Evolutionary conservation across 768 basidiomycete species (phyloP).

Genomic region (Chalciporus sphaerocephalus): DNA sequence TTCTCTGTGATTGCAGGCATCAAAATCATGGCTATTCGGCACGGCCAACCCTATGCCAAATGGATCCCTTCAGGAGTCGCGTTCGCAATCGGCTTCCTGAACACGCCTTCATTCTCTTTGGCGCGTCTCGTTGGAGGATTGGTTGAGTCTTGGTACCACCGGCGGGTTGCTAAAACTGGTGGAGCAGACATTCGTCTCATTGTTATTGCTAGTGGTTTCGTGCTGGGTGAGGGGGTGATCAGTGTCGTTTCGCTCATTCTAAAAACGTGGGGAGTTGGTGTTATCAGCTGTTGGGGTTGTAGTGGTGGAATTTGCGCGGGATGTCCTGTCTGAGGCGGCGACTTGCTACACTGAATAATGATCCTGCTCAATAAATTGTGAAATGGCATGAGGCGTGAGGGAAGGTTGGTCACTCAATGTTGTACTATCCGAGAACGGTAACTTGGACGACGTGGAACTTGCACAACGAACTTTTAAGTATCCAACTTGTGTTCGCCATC

Average conservation of each 20-base stretch:
- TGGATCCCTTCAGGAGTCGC: conserved; percentile 92
- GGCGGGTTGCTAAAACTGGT: conserved; percentile 43
- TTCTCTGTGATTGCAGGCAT: conserved; percentile 65
- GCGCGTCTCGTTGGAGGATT: conserved; percentile 87
- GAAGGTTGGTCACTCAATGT: not conserved
- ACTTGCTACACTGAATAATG: no score
- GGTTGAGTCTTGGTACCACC: conserved; percentile 68
- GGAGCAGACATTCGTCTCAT: conserved; percentile 68
- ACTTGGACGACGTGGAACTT: not conserved
- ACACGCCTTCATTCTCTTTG: conserved; percentile 91
- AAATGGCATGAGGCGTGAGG: not conserved
- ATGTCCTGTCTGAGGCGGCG: conserved; percentile 42
- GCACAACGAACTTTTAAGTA: not conserved
- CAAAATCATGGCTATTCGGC: conserved; percentile 56
- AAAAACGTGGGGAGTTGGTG: conserved; percentile 69
- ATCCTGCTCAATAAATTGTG: not conserved
- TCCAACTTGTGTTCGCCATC: not conserved
- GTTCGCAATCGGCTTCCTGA: conserved; percentile 93
- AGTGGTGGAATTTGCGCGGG: conserved; percentile 67
- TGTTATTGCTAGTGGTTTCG: conserved; percentile 91
- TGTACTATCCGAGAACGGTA: conserved; percentile 11
- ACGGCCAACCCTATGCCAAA: conserved; percentile 51
- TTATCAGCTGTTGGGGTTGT: conserved; percentile 86
- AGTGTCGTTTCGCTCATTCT: conserved; percentile 76
- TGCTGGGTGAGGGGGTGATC: conserved; percentile 89